Percentiles rank a stretch among this genome's conserved stretches.
Conservation (phyloP, 2,329 filamentous ascomycete species). For the Ascochyta pisi region DNA sequence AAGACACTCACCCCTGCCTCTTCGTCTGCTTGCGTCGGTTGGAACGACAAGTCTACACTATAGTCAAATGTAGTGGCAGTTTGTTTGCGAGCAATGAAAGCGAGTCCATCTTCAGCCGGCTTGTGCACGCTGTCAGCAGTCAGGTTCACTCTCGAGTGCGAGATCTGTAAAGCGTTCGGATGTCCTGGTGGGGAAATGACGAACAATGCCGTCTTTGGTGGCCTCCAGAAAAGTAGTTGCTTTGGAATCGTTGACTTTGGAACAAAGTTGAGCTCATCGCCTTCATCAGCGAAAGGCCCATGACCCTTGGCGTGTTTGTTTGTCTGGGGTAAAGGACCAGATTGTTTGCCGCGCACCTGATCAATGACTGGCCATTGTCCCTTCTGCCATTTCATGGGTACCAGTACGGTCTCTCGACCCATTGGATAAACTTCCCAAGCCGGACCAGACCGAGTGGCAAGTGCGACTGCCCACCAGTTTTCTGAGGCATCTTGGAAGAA, state of each 20-base stretch:
- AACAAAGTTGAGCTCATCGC: constrained; percentile 56
- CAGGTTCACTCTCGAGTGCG: constrained; percentile 53
- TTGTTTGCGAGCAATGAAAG: constrained; percentile 61
- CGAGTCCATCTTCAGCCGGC: constrained; percentile 55
- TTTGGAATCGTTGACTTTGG: constrained; percentile 54
- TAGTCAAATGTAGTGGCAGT: constrained; percentile 62
- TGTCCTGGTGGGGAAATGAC: constrained; percentile 17
- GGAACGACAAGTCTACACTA: constrained; percentile 52
- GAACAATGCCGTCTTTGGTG: constrained; percentile 50
- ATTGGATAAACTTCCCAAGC: constrained; percentile 28
- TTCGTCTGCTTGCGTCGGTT: constrained; percentile 47
- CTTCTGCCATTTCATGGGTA: constrained; percentile 33
- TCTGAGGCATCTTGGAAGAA: constrained; percentile 34
- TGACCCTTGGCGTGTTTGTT: constrained; percentile 46
- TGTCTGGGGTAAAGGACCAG: constrained; percentile 49
- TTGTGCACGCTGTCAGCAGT: constrained; percentile 57
- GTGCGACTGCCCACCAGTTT: constrained; percentile 35
- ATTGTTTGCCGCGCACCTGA: constrained; percentile 54
- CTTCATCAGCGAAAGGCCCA: constrained; percentile 50
- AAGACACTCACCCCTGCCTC: constrained; percentile 63
- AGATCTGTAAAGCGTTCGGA: constrained; percentile 49
- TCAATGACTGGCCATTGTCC: constrained; percentile 55
- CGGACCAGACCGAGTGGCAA: constrained; percentile 32
- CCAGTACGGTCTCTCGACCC: constrained; percentile 37
- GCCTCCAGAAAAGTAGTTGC: constrained; percentile 64